These are phyloP conservation scores for Karstenula rhodostoma DNA, from an alignment of 2,329 filamentous ascomycete genomes.

Conservation along the genomic window DNA sequence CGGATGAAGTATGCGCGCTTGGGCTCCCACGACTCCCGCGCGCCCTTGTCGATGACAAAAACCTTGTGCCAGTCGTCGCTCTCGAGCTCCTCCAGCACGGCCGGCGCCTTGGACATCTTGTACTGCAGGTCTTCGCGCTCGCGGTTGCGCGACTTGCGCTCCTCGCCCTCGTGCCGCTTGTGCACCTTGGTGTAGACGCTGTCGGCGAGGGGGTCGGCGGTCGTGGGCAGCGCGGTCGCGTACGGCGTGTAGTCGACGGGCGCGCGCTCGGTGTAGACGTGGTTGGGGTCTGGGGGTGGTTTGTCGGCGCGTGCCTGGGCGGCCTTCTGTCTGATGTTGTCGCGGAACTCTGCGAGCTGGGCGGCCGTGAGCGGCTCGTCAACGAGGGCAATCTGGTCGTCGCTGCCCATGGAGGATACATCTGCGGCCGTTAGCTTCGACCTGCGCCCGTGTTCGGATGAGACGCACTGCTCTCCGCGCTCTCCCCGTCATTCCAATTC, in stretches of 20 bases:
- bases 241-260: slow-evolving; percentile 55
- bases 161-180: slow-evolving; percentile 70
- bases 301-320: slow-evolving; percentile 28
- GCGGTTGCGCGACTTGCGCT: slow-evolving; percentile 73
- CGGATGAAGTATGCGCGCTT: slow-evolving; percentile 85
- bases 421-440: slow-evolving; percentile 60
- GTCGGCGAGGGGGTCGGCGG: slow-evolving; percentile 64
- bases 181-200: slow-evolving; percentile 59
- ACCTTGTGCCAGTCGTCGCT: slow-evolving; percentile 92
- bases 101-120: slow-evolving; percentile 71
- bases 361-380: slow-evolving; percentile 60
- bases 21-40: slow-evolving; percentile 85
- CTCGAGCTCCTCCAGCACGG: slow-evolving; percentile 80
- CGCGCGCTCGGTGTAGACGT: slow-evolving; percentile 38
- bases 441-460: slow-evolving; percentile 14
- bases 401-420: slow-evolving; percentile 63
- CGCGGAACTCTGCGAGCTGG: slow-evolving; percentile 27
- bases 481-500: slow-evolving; percentile 75
- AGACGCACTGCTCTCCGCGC: slow-evolving; percentile 69
- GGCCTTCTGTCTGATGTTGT: slow-evolving; percentile 30
- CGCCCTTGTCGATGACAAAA: slow-evolving; percentile 83
- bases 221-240: slow-evolving; percentile 41
- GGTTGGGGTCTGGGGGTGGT: neutral
- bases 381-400: slow-evolving; percentile 74
- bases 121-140: slow-evolving; percentile 72